Percentiles rank a stretch among this genome's conserved stretches.
Conservation (phyloP, 2,329 filamentous ascomycete genomes). For the Fusarium burgessii region DNA sequence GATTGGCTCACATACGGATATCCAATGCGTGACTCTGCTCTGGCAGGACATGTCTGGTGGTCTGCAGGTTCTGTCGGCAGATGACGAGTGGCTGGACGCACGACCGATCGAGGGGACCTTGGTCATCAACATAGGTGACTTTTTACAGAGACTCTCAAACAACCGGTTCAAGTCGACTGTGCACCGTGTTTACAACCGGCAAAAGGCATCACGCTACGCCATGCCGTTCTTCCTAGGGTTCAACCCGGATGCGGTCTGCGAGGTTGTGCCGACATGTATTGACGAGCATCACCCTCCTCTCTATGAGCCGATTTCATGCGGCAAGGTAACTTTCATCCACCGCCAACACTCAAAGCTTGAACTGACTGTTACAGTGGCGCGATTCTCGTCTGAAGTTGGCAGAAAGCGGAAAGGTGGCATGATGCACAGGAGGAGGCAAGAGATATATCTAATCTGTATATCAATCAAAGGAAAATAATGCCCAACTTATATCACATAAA, state of each 20-base stretch:
- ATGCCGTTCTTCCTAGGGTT: conserved; percentile 10
- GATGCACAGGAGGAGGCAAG: not conserved
- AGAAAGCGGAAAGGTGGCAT: not conserved
- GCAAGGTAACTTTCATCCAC: not conserved
- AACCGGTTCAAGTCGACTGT: conserved; percentile 18
- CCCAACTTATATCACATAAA: too few relatives aligned
- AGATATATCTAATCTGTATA: too few relatives aligned
- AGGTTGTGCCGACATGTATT: conserved; percentile 7
- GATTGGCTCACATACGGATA: conserved; percentile 11
- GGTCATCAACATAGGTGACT: conserved; percentile 15
- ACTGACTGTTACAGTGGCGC: not conserved
- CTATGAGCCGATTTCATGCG: conserved; percentile 18
- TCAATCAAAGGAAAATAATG: too few relatives aligned
- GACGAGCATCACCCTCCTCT: conserved; percentile 6
- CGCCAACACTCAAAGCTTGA: rapidly evolving
- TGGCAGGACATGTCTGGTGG: conserved; percentile 25
- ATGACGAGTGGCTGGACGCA: conserved; percentile 19
- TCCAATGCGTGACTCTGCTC: conserved; percentile 16
- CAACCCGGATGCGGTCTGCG: conserved; percentile 15
- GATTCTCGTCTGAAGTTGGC: not conserved
- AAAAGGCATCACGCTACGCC: conserved; percentile 9
- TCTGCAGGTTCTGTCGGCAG: conserved; percentile 2
- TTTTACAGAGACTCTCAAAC: not conserved
- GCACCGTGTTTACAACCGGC: conserved; percentile 10
- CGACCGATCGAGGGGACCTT: conserved; percentile 1